A percentile compares a stretch with the other conserved stretches of the same genome.
Evolutionary conservation across 2,329 filamentous ascomycete species (phyloP).

Genomic region (Fusarium armeniacum): DNA sequence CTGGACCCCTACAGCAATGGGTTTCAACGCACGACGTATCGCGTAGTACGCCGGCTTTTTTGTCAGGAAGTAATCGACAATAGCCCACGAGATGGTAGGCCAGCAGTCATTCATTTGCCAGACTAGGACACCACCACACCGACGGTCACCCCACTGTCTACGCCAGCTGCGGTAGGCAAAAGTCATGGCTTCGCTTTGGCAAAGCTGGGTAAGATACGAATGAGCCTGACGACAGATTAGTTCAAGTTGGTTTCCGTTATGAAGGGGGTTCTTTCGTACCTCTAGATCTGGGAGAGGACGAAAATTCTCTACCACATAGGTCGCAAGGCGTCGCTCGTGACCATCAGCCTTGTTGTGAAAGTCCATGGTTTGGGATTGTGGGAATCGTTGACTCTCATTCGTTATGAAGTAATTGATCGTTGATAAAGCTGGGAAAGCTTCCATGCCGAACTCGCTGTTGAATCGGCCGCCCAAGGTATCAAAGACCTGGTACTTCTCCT

Average conservation of each 20-base stretch:
- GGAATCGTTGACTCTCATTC: not conserved
- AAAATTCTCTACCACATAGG: constrained; percentile 84
- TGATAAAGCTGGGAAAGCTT: constrained; percentile 68
- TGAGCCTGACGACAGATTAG: not conserved
- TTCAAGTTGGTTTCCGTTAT: too few species aligned
- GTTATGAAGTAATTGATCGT: constrained; percentile 61
- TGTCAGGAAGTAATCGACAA: not conserved
- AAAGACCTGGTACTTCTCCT: constrained; percentile 72
- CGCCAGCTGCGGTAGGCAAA: constrained; percentile 70
- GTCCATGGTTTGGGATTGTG: constrained; percentile 52
- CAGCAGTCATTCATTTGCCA: constrained; percentile 78
- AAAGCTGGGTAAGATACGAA: not conserved
- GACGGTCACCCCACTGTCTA: constrained; percentile 68
- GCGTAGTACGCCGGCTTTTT: constrained; percentile 4
- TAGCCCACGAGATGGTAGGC: constrained; percentile 9
- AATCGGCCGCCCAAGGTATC: constrained; percentile 58
- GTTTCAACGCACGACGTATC: not conserved
- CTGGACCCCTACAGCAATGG: not conserved
- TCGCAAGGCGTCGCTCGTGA: constrained; percentile 79
- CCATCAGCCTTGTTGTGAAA: constrained; percentile 89
- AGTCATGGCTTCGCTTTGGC: constrained; percentile 60
- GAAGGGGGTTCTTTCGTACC: not conserved
- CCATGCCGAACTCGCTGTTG: constrained; percentile 86
- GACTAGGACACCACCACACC: constrained; percentile 74
- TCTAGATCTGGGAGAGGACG: constrained; percentile 38